phyloP scores from a whole-genome alignment of 345 rosid genomes.

The Populus simonii region DNA sequence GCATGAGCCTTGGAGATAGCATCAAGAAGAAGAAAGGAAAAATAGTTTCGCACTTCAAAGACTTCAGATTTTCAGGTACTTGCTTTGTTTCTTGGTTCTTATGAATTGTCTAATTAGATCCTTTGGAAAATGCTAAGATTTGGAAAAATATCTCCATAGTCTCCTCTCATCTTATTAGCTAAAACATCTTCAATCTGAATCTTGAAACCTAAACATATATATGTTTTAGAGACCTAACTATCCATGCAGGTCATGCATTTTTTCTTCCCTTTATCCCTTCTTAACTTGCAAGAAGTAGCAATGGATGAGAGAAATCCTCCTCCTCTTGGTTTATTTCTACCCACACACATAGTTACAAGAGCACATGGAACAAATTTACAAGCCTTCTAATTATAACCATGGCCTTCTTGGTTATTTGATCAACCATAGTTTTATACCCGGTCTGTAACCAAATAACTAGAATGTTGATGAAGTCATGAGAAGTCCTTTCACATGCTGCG shows the following conservation, averaged over 20 bases:
- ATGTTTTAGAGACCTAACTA: not conserved
- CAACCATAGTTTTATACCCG: not conserved
- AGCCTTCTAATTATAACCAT: too few relatives aligned
- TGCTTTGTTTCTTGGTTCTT: not conserved
- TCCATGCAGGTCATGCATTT: not conserved
- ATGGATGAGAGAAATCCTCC: not conserved
- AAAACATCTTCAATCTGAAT: too few relatives aligned
- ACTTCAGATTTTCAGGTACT: not conserved
- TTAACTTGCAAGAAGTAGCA: not conserved
- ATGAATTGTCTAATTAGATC: not conserved
- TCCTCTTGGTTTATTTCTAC: not conserved
- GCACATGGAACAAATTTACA: too few relatives aligned
- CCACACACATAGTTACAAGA: not conserved
- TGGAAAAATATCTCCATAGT: not conserved
- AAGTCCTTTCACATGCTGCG: too few relatives aligned
- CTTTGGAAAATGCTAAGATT: not conserved
- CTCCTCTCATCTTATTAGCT: not conserved
- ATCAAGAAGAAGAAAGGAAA: constrained; percentile 56
- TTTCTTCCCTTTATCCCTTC: not conserved
- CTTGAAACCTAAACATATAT: not conserved
- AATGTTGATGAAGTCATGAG: too few relatives aligned
- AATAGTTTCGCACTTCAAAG: not conserved
- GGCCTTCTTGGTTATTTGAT: not conserved
- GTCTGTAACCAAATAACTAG: not conserved
- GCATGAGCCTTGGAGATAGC: constrained; percentile 84